Percentiles rank a stretch among this genome's conserved stretches.
phyloP scores from a whole-genome alignment of 1,139 yeast species.

The Sugiyamaella xylanicola region DNA sequence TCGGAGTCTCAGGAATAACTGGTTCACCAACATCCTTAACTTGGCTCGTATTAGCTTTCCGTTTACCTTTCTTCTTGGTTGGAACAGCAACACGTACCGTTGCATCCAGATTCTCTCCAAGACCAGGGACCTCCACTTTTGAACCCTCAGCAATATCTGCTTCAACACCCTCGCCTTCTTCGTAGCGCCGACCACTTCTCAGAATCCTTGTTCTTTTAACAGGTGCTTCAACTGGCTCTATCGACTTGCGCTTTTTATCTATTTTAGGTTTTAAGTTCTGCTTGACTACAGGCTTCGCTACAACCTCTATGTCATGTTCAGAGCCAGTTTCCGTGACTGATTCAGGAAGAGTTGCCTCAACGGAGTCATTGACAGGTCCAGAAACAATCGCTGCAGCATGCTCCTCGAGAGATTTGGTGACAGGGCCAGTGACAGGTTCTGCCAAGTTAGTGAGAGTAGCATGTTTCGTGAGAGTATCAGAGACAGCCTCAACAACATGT shows the following conservation, averaged over 20 bases:
- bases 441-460: too few species aligned
- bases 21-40: conserved; percentile 1
- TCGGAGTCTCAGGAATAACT: too few species aligned
- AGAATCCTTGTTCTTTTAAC: conserved; percentile 13
- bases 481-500: too few species aligned
- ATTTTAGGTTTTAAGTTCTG: not conserved
- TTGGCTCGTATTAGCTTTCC: not conserved
- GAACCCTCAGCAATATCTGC: conserved; percentile 8
- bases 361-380: not conserved
- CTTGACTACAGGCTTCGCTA: not conserved
- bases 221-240: not conserved
- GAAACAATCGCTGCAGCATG: too few species aligned
- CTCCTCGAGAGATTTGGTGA: too few species aligned
- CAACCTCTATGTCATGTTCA: not conserved
- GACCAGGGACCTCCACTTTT: not conserved
- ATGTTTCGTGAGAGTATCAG: too few species aligned
- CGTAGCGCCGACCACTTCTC: conserved; percentile 17
- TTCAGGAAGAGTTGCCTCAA: too few species aligned
- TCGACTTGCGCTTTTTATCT: not conserved
- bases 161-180: conserved; percentile 13
- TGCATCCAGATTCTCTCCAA: too few species aligned
- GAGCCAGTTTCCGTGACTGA: too few species aligned
- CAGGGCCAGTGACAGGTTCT: too few species aligned
- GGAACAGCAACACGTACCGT: too few species aligned
- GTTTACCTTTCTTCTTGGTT: too few species aligned